Base-by-base conservation (phyloP, 2,329 filamentous ascomycete species). In the Diaporthe ilicicola region DNA sequence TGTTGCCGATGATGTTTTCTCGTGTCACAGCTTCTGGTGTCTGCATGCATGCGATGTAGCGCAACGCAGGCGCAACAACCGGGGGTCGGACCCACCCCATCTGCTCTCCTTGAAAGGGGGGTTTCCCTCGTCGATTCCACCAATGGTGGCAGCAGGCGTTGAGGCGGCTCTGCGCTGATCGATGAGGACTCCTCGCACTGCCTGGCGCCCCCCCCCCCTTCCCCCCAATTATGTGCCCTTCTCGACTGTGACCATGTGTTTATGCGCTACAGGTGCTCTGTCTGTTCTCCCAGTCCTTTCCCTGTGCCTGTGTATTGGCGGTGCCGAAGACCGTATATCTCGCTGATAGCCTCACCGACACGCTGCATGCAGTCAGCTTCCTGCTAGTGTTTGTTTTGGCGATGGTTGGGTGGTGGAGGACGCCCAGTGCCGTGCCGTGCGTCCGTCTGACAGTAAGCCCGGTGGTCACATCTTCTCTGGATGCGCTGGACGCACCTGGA, bases 351-450 rank as follows among this genome's bases (percentile, higher is more conserved):
- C 59, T 62, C 59, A 62, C 59, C 59, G 59, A 48, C 59, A 48
- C 27, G 42, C 13, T 59, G 53, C 54, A 68, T 68, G 65, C 53
- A 56, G 65, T 68, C 65, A 68, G 53, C 65, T 68, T 68, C 53
- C 53, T 59, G 29, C 48, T 59, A 4, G 50, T 17, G 65, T n/a
- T 34, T 17, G 27, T 42, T 50, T 39, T 50, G 22, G 42, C 59
- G 42, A 34, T 48, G 27, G 42, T 27, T 29, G 27, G 50, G 46
- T 5, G 15, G 24, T 24, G 50, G 17, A n/a, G n/a, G 29, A 4
- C 59, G 19, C 42, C 55, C 55, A 48, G 42, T 67, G 37, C 50
- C 32, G 50, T 67, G 50, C 32, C 65, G 51, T 62, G 59, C 59
- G 50, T 50, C 59, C 59, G 51, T 68, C 65, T 68, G 53, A 68